Conservation (phyloP, 106 monocot species). For the Platanthera guangdongensis region DNA sequence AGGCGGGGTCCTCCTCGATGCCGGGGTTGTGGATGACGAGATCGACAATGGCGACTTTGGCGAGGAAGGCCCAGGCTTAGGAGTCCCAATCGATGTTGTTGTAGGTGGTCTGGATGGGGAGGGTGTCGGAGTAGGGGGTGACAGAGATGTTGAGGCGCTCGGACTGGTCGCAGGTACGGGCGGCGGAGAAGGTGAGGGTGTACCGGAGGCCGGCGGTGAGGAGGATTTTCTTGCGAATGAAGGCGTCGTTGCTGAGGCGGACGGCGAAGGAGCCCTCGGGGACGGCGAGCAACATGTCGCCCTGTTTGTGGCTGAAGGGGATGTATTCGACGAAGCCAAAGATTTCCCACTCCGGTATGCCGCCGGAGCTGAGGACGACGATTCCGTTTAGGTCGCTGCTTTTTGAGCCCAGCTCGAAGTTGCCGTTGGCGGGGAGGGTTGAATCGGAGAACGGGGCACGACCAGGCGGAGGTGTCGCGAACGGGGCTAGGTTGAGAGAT, state of each 20-base stretch:
- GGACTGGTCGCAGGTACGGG: slow-evolving; percentile 57
- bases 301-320: slow-evolving; percentile 44
- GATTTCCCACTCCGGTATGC: slow-evolving; percentile 36
- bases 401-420: slow-evolving; percentile 38
- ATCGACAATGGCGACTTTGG: slow-evolving; percentile 13
- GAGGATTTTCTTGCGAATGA: slow-evolving; percentile 23
- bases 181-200: slow-evolving; percentile 32
- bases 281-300: slow-evolving; percentile 54
- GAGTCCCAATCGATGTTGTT: slow-evolving; percentile 60
- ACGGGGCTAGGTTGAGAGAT: too few species aligned
- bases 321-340: slow-evolving; percentile 58
- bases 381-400: slow-evolving; percentile 30
- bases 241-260: slow-evolving; percentile 51
- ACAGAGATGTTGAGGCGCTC: slow-evolving; percentile 54
- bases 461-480: too few species aligned
- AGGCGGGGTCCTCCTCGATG: slow-evolving; percentile 43
- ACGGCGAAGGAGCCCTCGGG: slow-evolving; percentile 47
- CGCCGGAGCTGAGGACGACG: slow-evolving; percentile 10
- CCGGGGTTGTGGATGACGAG: slow-evolving; percentile 49
- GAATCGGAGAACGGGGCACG: too few species aligned
- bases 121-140: slow-evolving; percentile 22
- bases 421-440: too few species aligned
- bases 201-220: slow-evolving; percentile 15
- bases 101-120: slow-evolving; percentile 63
- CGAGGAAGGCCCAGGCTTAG: slow-evolving; percentile 57